Base-by-base conservation (phyloP, 2,329 filamentous ascomycete genomes). In the Sporothrix sp. region DNA sequence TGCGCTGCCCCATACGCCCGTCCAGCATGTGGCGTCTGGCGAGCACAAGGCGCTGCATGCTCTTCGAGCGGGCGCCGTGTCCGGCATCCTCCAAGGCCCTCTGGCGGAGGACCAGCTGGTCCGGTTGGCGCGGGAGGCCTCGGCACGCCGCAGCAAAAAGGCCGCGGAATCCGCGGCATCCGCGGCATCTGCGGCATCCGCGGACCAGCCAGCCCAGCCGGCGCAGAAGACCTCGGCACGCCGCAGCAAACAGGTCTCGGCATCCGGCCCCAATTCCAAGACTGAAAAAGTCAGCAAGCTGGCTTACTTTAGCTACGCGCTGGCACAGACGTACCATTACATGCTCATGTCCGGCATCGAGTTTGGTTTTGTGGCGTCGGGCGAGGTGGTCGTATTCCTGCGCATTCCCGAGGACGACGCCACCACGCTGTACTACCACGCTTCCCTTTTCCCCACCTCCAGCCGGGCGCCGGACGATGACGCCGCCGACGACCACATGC, bases 321-420 rank as follows among this genome's bases (percentile, higher is more conserved):
- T 50, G n/a, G 28, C 47, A 20, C 52, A 53, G n/a, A 32, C 48
- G 14, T 50, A 25, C 40, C 48, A 50, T 48, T 53, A 53, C 47
- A 53, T 53, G 52, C 23, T 53, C 4, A 38, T 33, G 36, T 30
- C 51, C 4, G 51, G 51, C 11, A 4, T 53, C 36, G 51, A 53
- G 30, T 53, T 53, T 43, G 51, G 51, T 14, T 50, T n/a, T 36
- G 33, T 53, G 36, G 35, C 40, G 20, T 27, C 46, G 7, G 46
- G 51, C 42, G 46, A 53, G 37, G 51, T 50, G 11, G 13, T 53
- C 38, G 37, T 53, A 3, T 53, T 53, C 18, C 37, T 53, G 7
- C 51, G 51, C 47, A 53, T 53, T 38, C 35, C 23, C 2, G 42
- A 53, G 37, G 40, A 52, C 13, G 46, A 53, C 44, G 40, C 46